These are phyloP conservation scores for Chaetomium olivaceum DNA, from an alignment of 2,329 filamentous ascomycete species.

Conservation along the genomic window DNA sequence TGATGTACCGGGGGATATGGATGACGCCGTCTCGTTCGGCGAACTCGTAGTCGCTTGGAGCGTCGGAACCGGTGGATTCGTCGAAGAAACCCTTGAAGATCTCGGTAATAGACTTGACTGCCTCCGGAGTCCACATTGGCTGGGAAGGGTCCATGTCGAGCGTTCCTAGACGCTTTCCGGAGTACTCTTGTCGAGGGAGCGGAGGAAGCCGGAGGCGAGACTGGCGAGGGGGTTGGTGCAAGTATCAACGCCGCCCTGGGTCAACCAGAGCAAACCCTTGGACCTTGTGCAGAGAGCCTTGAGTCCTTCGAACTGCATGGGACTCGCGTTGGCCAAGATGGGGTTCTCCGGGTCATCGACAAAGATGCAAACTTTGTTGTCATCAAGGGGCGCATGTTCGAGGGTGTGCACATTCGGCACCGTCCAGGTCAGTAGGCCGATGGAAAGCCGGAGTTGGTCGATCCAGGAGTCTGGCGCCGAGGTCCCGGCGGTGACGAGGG, in stretches of 20 bases:
- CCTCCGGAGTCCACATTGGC: conserved; percentile 19
- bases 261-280: conserved; percentile 31
- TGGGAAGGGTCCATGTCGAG: conserved; percentile 29
- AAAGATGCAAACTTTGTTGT: conserved; percentile 28
- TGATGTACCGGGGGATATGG: conserved; percentile 29
- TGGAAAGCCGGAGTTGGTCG: conserved; percentile 28
- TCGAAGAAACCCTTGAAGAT: conserved; percentile 26
- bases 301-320: conserved; percentile 24
- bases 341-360: conserved; percentile 27
- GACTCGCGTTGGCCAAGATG: conserved; percentile 21
- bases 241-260: conserved; percentile 24
- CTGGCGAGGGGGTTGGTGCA: conserved; percentile 17
- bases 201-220: conserved; percentile 28
- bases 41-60: conserved; percentile 28
- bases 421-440: conserved; percentile 28
- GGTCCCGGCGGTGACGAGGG: conserved; percentile 20
- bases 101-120: conserved; percentile 23
- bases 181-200: conserved; percentile 32
- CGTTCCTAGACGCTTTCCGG: conserved; percentile 24
- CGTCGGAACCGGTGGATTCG: neutral
- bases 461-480: conserved; percentile 22
- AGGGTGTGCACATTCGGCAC: conserved; percentile 26
- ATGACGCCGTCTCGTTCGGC: conserved; percentile 26
- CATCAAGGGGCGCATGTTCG: conserved; percentile 13
- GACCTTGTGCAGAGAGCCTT: conserved; percentile 26